Conservation (phyloP, 208 protist genomes). For the Leishmania amazonensis region DNA sequence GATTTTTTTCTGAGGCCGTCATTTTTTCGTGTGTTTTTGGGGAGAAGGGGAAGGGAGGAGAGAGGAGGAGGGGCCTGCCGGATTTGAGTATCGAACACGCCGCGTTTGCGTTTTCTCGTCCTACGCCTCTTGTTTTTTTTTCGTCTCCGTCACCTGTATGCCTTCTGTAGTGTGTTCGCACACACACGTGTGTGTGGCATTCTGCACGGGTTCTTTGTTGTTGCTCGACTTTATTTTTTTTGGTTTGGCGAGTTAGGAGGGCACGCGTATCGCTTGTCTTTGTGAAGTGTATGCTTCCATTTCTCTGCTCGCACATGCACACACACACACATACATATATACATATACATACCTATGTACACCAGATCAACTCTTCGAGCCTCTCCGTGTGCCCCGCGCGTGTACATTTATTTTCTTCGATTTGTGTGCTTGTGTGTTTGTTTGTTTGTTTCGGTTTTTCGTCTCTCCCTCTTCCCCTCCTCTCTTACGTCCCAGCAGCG, state of each 20-base stretch:
- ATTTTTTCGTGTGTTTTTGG: neutral
- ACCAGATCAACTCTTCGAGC: neutral
- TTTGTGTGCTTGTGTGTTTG: neutral
- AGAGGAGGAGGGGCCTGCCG: too few species aligned
- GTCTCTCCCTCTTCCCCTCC: constrained; percentile 3
- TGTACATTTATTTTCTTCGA: neutral
- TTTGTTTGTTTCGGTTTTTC: neutral
- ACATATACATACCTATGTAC: neutral
- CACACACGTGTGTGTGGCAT: neutral
- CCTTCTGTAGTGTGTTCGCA: neutral
- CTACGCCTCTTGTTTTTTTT: neutral
- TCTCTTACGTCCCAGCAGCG: neutral
- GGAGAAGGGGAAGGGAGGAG: too few species aligned
- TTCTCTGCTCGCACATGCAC: neutral
- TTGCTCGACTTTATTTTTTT: neutral
- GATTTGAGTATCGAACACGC: neutral
- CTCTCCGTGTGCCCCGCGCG: neutral
- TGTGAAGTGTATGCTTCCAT: neutral
- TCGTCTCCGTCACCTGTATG: neutral
- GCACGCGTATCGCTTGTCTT: neutral
- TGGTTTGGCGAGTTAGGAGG: neutral
- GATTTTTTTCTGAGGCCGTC: neutral
- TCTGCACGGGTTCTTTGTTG: neutral
- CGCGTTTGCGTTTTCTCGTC: too few species aligned
- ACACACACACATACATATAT: neutral